Evolutionary conservation across 305 asterid genomes (phyloP).

Genomic region (Rubia balearica): DNA sequence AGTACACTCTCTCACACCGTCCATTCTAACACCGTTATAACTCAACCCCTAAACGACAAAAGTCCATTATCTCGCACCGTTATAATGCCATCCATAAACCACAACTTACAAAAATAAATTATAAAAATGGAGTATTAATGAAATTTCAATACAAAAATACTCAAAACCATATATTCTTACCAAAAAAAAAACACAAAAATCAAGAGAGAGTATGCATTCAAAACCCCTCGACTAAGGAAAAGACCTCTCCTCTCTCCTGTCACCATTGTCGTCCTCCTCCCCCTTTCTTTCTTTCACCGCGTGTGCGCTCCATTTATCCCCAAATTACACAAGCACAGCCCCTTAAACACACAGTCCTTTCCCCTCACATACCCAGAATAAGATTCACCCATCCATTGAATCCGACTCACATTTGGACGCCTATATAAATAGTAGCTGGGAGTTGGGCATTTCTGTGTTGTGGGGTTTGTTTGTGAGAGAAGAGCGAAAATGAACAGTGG

Average conservation of each 20-base stretch:
- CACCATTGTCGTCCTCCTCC: neutral
- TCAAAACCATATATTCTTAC: no score
- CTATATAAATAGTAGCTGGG: neutral
- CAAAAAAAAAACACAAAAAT: neutral
- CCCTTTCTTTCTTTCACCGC: conserved; percentile 6
- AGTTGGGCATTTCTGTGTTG: neutral
- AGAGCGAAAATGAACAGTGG: conserved; percentile 48
- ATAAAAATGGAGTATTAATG: no score
- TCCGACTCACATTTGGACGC: neutral
- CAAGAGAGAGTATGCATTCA: conserved; percentile 1
- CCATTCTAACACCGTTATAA: no score
- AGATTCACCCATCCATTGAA: neutral
- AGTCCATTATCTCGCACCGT: no score
- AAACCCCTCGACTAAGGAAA: conserved; percentile 8
- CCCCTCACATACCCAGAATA: neutral
- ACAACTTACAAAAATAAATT: no score
- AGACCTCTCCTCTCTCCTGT: neutral
- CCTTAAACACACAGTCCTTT: neutral
- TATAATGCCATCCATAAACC: no score
- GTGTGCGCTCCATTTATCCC: neutral
- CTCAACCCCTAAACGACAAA: no score
- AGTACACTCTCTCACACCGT: no score
- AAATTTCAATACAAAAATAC: no score
- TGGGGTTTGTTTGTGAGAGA: conserved; percentile 5
- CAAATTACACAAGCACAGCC: neutral